Percentiles rank a stretch among this genome's conserved stretches.
These are phyloP conservation scores for Trichoderma erinaceum DNA, from an alignment of 495 filamentous ascomycete genomes.

Conservation along the genomic window DNA sequence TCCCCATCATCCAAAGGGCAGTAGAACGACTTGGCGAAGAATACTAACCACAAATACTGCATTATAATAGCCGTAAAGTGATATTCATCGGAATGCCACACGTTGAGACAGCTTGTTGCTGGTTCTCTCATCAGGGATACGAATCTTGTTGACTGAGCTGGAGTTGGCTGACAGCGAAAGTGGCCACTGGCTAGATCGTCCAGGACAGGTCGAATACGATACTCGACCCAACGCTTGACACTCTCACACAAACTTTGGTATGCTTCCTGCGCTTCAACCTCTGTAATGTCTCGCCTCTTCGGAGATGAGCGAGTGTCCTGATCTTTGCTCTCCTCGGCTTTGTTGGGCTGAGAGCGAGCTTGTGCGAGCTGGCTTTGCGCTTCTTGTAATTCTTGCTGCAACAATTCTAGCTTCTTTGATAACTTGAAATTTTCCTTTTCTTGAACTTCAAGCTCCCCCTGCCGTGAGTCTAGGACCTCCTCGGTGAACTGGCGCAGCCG, in stretches of 20 bases:
- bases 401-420: neutral
- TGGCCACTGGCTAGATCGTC: constrained; percentile 14
- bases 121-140: constrained; percentile 15
- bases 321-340: neutral
- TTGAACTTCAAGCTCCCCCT: constrained; percentile 11
- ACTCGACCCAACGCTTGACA: constrained; percentile 15
- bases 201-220: constrained; percentile 9
- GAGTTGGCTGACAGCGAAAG: neutral
- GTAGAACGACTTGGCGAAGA: constrained; percentile 17
- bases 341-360: constrained; percentile 1
- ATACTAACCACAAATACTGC: constrained; percentile 15
- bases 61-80: constrained; percentile 15
- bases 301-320: constrained; percentile 13
- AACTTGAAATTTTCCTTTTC: neutral
- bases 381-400: constrained; percentile 8
- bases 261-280: neutral
- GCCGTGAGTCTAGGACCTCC: constrained; percentile 14
- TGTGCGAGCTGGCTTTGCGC: constrained; percentile 2
- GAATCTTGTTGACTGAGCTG: constrained; percentile 10
- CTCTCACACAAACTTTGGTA: constrained; percentile 1
- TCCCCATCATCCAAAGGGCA: constrained; percentile 16
- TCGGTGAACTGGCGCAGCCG: constrained; percentile 16
- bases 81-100: constrained; percentile 13
- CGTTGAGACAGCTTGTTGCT: neutral
- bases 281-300: constrained; percentile 15